These are phyloP conservation scores for Parathielavia appendiculata DNA, from an alignment of 495 filamentous ascomycete genomes.

Conservation along the genomic window DNA sequence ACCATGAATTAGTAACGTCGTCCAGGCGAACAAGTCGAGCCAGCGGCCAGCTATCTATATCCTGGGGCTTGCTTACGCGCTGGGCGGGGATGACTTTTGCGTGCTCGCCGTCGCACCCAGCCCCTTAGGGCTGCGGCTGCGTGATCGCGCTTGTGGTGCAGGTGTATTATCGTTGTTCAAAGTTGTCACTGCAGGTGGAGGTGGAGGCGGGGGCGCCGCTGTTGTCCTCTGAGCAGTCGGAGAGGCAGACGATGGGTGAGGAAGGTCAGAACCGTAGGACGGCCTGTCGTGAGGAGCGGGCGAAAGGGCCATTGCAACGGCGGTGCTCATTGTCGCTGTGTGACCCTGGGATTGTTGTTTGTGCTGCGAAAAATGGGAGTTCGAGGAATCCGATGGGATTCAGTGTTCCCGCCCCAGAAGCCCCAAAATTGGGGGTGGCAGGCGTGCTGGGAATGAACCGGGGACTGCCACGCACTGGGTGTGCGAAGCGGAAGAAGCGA, in stretches of 20 bases:
- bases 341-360: conserved; percentile 6
- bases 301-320: conserved; percentile 55
- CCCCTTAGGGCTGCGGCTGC: conserved; percentile 47
- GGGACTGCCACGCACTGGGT: background rate
- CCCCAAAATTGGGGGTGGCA: conserved; percentile 1
- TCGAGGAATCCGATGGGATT: conserved; percentile 13
- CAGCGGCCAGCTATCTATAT: background rate
- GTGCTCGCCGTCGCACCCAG: conserved; percentile 36
- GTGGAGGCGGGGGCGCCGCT: conserved; percentile 33
- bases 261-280: conserved; percentile 45
- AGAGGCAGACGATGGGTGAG: conserved; percentile 42
- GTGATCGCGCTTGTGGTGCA: conserved; percentile 37
- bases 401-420: background rate
- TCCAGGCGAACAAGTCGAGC: conserved; percentile 6
- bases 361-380: conserved; percentile 5
- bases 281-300: conserved; percentile 55
- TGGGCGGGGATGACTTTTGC: conserved; percentile 46
- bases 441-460: background rate
- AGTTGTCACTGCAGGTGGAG: conserved; percentile 32
- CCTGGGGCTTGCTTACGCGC: conserved; percentile 43
- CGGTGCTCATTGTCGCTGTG: conserved; percentile 50
- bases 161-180: conserved; percentile 32
- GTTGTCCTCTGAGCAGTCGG: conserved; percentile 42
- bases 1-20: conserved; percentile 18
- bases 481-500: conserved; percentile 1